Evolutionary conservation across 768 basidiomycete genomes (phyloP), one percentile per base, ranked within the genome.

Genomic region (Albatrellus ellisii): DNA sequence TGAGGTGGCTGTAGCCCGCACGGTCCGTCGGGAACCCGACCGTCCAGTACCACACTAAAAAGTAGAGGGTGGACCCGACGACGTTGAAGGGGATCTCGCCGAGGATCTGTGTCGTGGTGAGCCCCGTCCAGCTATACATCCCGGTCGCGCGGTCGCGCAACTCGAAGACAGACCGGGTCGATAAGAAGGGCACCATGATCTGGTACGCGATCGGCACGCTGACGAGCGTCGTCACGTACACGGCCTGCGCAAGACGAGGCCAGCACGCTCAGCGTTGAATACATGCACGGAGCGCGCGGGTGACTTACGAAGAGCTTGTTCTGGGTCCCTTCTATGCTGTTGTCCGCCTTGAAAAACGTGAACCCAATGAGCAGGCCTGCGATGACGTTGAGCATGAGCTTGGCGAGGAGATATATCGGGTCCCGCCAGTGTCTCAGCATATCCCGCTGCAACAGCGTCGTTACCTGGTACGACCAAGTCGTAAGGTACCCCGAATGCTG

Each of bases 41-140:
- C 5, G 65, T 59, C 64, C 65, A 72, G 48, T 65, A 72, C 68
- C 67, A 74, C 54, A 65, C 66, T 33, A 64, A 31, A 54, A 66
- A 72, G 54, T 63, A 64, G 18, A 72, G 4, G 6, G 65, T 58
- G 0, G 62, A 60, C 10, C 54, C 54, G 26, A 63, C n/a, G 15
- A 68, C 62, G 45, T 69, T 68, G 54, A 66, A 63, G 9, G 67
- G 67, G 1, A 67, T 35, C 52, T 71, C 69, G 25, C 59, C 58
- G 26, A 64, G 43, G 39, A 62, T 49, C 47, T 63, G 62, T 4
- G 62, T 53, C 4, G 59, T 56, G 36, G 62, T 28, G 22, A 62
- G 53, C 9, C 62, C 57, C 6, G 58, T 52, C 65, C 65, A 68
- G 42, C 52, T 56, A 52, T 67, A 68, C 64, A 66, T 67, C 22